Conservation (phyloP, 129 eudicot genomes). For the Escallonia rubra region DNA sequence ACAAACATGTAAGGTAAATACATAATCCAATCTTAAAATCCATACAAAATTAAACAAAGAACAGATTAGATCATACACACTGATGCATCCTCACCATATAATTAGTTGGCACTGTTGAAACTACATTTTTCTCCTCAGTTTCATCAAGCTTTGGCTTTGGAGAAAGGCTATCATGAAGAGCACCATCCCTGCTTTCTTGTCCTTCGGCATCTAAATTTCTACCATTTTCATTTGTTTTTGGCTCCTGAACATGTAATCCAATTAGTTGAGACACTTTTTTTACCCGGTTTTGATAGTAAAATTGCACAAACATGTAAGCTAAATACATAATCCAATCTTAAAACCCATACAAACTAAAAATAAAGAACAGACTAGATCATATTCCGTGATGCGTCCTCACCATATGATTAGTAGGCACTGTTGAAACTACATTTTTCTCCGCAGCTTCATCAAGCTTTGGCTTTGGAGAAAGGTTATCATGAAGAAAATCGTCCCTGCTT, state of each 20-base stretch:
- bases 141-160: neutral
- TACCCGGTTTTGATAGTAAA: neutral
- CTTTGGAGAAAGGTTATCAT: too few species aligned
- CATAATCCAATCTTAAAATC: too few species aligned
- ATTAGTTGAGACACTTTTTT: neutral
- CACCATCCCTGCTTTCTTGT: constrained; percentile 6
- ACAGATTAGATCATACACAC: too few species aligned
- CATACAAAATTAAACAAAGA: too few species aligned
- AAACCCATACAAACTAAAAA: too few species aligned
- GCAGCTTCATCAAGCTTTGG: too few species aligned
- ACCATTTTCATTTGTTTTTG: neutral
- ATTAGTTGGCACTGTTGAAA: neutral
- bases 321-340: neutral
- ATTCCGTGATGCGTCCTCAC: too few species aligned
- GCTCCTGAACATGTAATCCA: neutral
- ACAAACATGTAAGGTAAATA: too few species aligned
- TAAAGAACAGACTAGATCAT: too few species aligned
- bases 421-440: too few species aligned
- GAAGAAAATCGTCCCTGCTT: neutral
- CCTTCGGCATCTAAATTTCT: neutral
- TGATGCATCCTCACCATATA: neutral
- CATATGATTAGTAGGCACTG: too few species aligned
- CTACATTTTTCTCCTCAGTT: neutral
- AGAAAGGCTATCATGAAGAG: neutral
- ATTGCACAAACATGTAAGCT: neutral